Base-by-base conservation (phyloP, 1,139 yeast genomes). In the Geotrichum aggregatum region DNA sequence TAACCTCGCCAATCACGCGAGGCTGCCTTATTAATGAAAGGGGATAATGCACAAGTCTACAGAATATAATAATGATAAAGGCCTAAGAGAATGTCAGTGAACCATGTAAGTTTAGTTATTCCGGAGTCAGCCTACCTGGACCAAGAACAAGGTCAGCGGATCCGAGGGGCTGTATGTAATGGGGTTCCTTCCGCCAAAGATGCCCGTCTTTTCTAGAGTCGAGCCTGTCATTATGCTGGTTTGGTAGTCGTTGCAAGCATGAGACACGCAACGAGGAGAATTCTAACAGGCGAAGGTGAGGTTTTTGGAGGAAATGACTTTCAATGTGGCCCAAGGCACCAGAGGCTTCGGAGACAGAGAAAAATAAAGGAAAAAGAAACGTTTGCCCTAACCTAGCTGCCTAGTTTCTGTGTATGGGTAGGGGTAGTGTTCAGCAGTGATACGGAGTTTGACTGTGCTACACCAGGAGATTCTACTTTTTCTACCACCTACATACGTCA, bases 1-100 rank as follows among this genome's bases (percentile, higher is more conserved):
- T 73, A 50, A 85, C 92, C 63, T 85, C 94, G 5, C 89, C 86
- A 52, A 85, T 84, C 41, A 85, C 94, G 53, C 81, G 74, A 0
- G 94, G 95, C 64, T 86, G 92, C 59, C 79, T 80, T 41, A 85
- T 63, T 56, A 67, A 74, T 10, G 80, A 72, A 22, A 85, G 68
- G 0, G 89, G 87, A 47, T 73, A 70, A 61, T 84, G 82, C 4
- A 85, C 61, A 3, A 80, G 30, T 50, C 80, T 80, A 54, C 83
- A 80, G 43, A 80, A 64, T 28, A 72, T 65, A 53, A 82, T 74
- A 61, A 83, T 79, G 58, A 83, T 71, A 14, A 63, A 61, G 14
- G 62, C 55, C 61, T 59, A 21, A 24, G 44, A n/a, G n/a, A 21
- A 21, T 22, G 40, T 18, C 21, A 16, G 16, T 34, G n/a, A 14